Percentiles rank a stretch among this genome's conserved stretches.
These are phyloP conservation scores for Apophysomyces variabilis DNA, from an alignment of 371 early-diverging fungal species.

Conservation along the genomic window DNA sequence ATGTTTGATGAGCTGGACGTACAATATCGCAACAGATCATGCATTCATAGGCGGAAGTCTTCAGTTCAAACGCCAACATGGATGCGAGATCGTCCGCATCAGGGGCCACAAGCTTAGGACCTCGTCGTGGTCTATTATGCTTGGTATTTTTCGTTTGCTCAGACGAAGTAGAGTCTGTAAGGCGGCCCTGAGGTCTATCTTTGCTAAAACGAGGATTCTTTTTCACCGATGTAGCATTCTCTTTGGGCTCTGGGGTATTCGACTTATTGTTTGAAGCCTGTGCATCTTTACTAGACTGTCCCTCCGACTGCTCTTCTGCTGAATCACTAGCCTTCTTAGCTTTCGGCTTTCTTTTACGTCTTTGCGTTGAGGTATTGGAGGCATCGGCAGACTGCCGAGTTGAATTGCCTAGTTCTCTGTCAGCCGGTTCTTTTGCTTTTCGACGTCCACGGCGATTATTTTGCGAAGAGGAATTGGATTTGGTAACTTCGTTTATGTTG, in stretches of 20 bases:
- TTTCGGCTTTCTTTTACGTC: conserved; percentile 14
- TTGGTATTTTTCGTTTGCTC: conserved; percentile 9
- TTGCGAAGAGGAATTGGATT: not conserved
- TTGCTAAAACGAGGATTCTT: conserved; percentile 26
- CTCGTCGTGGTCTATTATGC: conserved; percentile 4
- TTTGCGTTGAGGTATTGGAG: not conserved
- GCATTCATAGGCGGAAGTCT: conserved; percentile 82
- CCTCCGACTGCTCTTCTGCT: not conserved
- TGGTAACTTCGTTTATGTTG: not conserved
- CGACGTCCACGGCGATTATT: not conserved
- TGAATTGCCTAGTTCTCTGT: not conserved
- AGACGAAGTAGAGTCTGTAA: conserved; percentile 27
- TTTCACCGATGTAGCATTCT: not conserved
- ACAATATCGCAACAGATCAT: conserved; percentile 94
- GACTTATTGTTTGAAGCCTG: not conserved
- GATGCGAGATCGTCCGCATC: conserved; percentile 61
- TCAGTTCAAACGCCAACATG: conserved; percentile 65
- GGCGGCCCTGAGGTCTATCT: conserved; percentile 43
- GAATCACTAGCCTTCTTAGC: not conserved
- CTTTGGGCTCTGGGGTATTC: not conserved
- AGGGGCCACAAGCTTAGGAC: conserved; percentile 13
- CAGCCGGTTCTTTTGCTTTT: not conserved
- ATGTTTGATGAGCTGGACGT: conserved; percentile 68
- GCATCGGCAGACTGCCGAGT: not conserved
- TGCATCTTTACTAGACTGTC: not conserved